phyloP scores from a whole-genome alignment of 768 basidiomycete genomes.

The Agrocybe praecox region DNA sequence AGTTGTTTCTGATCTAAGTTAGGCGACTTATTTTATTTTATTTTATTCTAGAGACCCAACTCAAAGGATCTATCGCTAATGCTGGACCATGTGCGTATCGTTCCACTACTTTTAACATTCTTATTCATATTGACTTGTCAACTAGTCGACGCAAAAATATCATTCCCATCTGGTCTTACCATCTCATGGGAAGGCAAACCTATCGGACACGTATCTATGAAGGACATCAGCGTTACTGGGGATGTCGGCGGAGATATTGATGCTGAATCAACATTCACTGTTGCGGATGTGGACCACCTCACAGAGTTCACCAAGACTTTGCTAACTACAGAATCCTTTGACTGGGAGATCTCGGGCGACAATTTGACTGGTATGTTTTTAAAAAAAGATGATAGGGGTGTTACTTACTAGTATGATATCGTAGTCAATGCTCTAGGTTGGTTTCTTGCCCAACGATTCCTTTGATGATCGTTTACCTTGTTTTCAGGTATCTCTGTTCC shows the following conservation, averaged over 20 bases:
- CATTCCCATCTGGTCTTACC: conserved; percentile 62
- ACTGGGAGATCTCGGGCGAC: conserved; percentile 68
- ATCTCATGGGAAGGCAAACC: conserved; percentile 61
- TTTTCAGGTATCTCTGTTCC: conserved; percentile 55
- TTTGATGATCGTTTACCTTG: not conserved
- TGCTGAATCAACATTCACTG: conserved; percentile 54
- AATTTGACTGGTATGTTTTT: conserved; percentile 55
- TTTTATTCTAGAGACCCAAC: conserved; percentile 38
- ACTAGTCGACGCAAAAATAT: conserved; percentile 67
- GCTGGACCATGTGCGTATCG: conserved; percentile 67
- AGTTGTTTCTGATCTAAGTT: not conserved
- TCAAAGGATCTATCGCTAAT: conserved; percentile 67
- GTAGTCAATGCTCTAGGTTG: conserved; percentile 60
- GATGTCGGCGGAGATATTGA: conserved; percentile 66
- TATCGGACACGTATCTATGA: conserved; percentile 64
- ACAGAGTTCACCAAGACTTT: conserved; percentile 68
- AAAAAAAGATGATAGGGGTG: not conserved
- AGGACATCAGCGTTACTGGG: conserved; percentile 56
- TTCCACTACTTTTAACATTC: not conserved
- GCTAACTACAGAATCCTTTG: conserved; percentile 65
- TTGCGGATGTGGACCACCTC: conserved; percentile 57
- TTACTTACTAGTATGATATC: not conserved
- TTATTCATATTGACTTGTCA: conserved; percentile 1
- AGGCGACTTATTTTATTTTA: not conserved
- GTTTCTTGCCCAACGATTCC: conserved; percentile 6